Evolutionary conservation across 768 basidiomycete genomes (phyloP), one percentile per base, ranked within the genome.

Genomic region (Suillus sp.): DNA sequence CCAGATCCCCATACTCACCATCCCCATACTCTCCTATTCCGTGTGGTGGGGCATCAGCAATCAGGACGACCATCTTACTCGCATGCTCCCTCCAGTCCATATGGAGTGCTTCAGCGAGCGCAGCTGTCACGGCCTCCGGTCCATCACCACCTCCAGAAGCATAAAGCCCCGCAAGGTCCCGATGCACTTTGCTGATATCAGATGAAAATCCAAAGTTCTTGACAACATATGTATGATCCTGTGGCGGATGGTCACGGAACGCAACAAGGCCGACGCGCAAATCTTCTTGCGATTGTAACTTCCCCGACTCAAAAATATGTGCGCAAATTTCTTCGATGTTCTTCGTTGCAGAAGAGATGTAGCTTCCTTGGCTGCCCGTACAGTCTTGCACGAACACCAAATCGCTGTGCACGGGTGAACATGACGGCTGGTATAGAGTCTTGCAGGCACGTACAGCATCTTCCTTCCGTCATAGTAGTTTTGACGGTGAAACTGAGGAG

Each of bases 1-100:
- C 47, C n/a, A 51, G 54, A 8, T 32, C 40, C 18, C 34, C 13
- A 22, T 38, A 75, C 83, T 69, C 68, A 94, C 95, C 95, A 78
- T 98, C 96, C 20, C 96, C 96, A 67, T 94, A 94, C 75, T 98
- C 96, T 63, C 96, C 96, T 71, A 98, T 93, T 2, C 96, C 96
- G 78, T 99, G 96, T 18, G 96, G 95, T 42, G 96, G 96, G 0
- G 96, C 96, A 81, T 99, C 96, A 20, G 96, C 95, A 70, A 98
- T 95, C 69, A 98, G 84, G 6, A 99, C 95, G 58, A 95, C 84
- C 94, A 99, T 98, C 81, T 93, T 98, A 73, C 90, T 93, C 32
- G 96, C 92, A 53, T 84, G 77, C 56, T 84, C 81, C 70, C 96
- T 83, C 96, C 96, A 99, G 13, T 94, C 90, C 88, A 99, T 91